Percentiles rank a stretch among this genome's conserved stretches.
Evolutionary conservation across 31 red algal genomes (phyloP).

Genomic region (Odonthalia washingtoniensis): DNA sequence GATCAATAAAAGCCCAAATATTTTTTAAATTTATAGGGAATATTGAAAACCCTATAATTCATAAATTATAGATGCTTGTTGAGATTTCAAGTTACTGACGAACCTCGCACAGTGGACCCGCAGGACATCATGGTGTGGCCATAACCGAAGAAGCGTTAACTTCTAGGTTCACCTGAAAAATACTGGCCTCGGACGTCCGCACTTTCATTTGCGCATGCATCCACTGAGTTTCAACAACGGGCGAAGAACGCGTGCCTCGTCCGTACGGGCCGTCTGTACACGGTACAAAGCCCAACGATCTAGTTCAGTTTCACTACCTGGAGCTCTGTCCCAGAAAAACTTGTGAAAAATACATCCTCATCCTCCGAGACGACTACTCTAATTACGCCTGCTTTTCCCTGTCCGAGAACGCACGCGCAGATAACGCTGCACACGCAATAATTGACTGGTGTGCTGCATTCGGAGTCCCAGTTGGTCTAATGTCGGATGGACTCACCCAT

Average conservation of each 20-base stretch:
- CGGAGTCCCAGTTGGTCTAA: background rate
- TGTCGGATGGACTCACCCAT: slow-evolving; percentile 22
- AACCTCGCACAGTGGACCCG: too few species aligned
- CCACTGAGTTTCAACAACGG: slow-evolving; percentile 10
- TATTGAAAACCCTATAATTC: too few species aligned
- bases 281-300: too few species aligned
- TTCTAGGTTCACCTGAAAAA: slow-evolving; percentile 16
- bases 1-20: too few species aligned
- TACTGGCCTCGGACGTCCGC: background rate
- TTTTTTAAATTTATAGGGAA: too few species aligned
- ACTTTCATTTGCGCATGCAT: slow-evolving; percentile 20
- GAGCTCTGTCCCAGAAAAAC: background rate
- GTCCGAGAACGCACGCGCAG: background rate
- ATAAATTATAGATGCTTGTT: too few species aligned
- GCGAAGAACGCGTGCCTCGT: slow-evolving; percentile 1
- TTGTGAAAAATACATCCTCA: slow-evolving; percentile 24
- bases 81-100: too few species aligned
- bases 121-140: background rate
- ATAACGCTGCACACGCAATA: slow-evolving; percentile 4
- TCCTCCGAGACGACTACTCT: slow-evolving; percentile 6
- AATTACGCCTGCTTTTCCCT: slow-evolving; percentile 13
- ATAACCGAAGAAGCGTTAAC: background rate
- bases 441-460: too few species aligned
- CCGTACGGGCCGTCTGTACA: too few species aligned
- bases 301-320: slow-evolving; percentile 36